Conservation (phyloP, 805 yeast species). For the Limtongozyma cylindracea region DNA sequence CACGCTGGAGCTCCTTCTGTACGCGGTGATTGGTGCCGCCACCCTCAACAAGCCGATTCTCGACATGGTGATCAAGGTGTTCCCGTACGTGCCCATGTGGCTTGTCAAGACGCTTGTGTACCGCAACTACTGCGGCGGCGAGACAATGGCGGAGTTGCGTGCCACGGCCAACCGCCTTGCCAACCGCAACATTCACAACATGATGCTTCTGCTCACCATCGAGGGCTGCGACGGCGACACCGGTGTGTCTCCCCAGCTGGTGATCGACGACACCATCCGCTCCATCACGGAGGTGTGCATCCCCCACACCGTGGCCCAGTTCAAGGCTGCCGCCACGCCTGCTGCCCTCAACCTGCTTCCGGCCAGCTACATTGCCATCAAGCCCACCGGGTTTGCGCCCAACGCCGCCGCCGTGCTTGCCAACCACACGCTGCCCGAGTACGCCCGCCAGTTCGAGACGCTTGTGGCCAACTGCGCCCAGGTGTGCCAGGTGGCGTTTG, state of each 20-base stretch:
- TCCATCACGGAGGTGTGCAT: slow-evolving; percentile 44
- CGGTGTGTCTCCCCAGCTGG: slow-evolving; percentile 28
- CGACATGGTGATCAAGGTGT: slow-evolving; percentile 30
- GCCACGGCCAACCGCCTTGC: slow-evolving; percentile 43
- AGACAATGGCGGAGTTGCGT: slow-evolving; percentile 40
- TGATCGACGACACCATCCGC: slow-evolving; percentile 34
- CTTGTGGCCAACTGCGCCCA: slow-evolving; percentile 41
- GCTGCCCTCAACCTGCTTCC: slow-evolving; percentile 49
- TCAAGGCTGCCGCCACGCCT: slow-evolving; percentile 15
- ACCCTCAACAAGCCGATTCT: slow-evolving; percentile 40
- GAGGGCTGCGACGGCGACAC: slow-evolving; percentile 76
- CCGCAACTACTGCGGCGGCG: slow-evolving; percentile 82
- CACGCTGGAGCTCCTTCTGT: slow-evolving; percentile 30
- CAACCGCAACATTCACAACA: slow-evolving; percentile 62
- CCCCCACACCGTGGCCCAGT: slow-evolving; percentile 43
- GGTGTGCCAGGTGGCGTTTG: slow-evolving; percentile 29
- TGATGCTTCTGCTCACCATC: slow-evolving; percentile 87
- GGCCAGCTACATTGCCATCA: slow-evolving; percentile 79
- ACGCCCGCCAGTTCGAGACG: slow-evolving; percentile 18
- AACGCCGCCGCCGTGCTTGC: slow-evolving; percentile 53
- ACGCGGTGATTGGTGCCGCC: slow-evolving; percentile 42
- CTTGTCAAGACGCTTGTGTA: slow-evolving; percentile 51
- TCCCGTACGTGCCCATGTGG: slow-evolving; percentile 55
- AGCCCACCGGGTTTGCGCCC: slow-evolving; percentile 73
- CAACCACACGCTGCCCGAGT: slow-evolving; percentile 25